A percentile compares a stretch with the other conserved stretches of the same genome.
Conservation (phyloP, 768 basidiomycete genomes). For the Filobasidium floriforme region DNA sequence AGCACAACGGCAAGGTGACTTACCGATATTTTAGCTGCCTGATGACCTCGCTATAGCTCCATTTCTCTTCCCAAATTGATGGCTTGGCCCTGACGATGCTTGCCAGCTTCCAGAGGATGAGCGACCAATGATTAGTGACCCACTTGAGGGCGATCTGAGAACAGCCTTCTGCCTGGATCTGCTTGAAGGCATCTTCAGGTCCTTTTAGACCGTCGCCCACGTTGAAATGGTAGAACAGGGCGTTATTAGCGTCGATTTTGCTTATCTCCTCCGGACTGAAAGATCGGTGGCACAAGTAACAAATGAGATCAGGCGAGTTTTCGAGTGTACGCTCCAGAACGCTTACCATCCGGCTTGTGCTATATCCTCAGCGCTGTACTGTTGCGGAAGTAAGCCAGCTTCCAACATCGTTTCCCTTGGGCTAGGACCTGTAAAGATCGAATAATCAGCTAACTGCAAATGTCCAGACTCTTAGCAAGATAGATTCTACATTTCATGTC, state of each 20-base stretch:
- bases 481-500: slow-evolving; percentile 4
- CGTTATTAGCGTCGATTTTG: slow-evolving; percentile 28
- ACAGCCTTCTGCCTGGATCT: slow-evolving; percentile 47
- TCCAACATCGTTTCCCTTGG: background rate
- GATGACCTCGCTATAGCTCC: slow-evolving; percentile 77
- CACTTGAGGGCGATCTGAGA: slow-evolving; percentile 63
- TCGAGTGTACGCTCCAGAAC: background rate
- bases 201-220: slow-evolving; percentile 22
- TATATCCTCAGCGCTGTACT: background rate
- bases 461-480: too few species aligned
- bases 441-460: background rate
- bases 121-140: slow-evolving; percentile 85
- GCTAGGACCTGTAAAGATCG: background rate
- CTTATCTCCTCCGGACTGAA: slow-evolving; percentile 35
- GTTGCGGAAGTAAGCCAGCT: slow-evolving; percentile 3
- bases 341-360: slow-evolving; percentile 8
- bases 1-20: slow-evolving; percentile 19
- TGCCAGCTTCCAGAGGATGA: slow-evolving; percentile 91
- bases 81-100: slow-evolving; percentile 73
- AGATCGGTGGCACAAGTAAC: background rate
- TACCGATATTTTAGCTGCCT: slow-evolving; percentile 81
- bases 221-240: slow-evolving; percentile 30
- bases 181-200: slow-evolving; percentile 22
- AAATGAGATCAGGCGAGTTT: slow-evolving; percentile 16
- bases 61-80: slow-evolving; percentile 53